A percentile compares a stretch with the other conserved stretches of the same genome.
These are phyloP conservation scores for Pyracantha coccinea DNA, from an alignment of 331 rosid genomes.

Conservation along the genomic window DNA sequence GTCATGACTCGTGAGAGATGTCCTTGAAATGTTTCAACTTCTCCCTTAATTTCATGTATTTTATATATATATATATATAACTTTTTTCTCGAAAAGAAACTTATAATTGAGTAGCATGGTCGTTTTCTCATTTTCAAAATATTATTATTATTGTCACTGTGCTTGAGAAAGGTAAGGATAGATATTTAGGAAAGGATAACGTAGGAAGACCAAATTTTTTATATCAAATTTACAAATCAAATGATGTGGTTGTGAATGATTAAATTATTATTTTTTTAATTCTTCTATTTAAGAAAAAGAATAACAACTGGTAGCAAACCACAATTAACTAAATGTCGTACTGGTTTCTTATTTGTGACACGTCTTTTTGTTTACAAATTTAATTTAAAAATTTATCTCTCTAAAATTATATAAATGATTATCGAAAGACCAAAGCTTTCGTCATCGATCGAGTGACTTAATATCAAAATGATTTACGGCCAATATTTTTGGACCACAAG, in stretches of 20 bases:
- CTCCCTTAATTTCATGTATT: background rate
- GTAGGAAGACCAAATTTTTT: no score
- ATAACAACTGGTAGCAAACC: accelerated
- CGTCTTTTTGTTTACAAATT: no score
- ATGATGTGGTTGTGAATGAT: no score
- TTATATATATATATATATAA: background rate
- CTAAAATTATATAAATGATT: background rate
- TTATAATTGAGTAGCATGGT: background rate
- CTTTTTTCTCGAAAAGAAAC: background rate
- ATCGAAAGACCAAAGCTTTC: conserved; percentile 15
- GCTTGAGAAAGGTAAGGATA: background rate
- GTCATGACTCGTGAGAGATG: background rate
- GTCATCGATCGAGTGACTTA: conserved; percentile 29
- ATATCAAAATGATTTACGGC: conserved; percentile 15
- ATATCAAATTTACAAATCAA: background rate
- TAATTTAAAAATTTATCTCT: no score
- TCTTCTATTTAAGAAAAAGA: no score
- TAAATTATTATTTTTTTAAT: no score
- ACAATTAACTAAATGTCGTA: background rate
- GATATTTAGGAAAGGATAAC: background rate
- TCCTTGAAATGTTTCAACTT: background rate
- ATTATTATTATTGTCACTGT: background rate
- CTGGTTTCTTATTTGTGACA: background rate
- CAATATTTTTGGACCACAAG: conserved; percentile 27
- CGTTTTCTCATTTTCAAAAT: background rate